Evolutionary conservation across 495 filamentous ascomycete genomes (phyloP).

Genomic region (Aspergillus baeticus): DNA sequence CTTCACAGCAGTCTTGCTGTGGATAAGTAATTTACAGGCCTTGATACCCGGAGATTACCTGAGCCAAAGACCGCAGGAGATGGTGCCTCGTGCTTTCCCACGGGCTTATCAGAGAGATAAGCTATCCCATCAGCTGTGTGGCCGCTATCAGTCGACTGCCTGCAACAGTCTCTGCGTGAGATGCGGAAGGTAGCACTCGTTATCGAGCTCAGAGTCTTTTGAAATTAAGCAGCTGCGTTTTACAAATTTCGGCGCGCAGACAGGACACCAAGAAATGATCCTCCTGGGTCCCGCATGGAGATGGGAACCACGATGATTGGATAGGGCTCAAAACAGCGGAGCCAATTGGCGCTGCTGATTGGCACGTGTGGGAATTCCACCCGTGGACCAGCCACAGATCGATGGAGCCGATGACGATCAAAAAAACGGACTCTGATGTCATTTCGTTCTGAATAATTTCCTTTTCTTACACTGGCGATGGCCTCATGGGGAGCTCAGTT

Average conservation of each 20-base stretch:
- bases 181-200: no score
- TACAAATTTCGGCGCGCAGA: background rate
- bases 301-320: constrained; percentile 26
- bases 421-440: constrained; percentile 16
- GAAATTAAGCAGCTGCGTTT: background rate
- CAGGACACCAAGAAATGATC: constrained; percentile 15
- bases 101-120: background rate
- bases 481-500: background rate
- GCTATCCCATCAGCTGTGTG: background rate
- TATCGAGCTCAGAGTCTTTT: background rate
- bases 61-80: no score
- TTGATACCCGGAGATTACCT: background rate
- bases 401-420: constrained; percentile 44
- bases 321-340: constrained; percentile 21
- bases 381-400: constrained; percentile 36
- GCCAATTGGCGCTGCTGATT: constrained; percentile 17
- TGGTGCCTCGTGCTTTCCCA: background rate
- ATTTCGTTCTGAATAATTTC: constrained; percentile 23
- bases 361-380: constrained; percentile 24
- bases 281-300: constrained; percentile 23
- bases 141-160: no score
- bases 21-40: background rate
- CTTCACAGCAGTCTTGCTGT: background rate
- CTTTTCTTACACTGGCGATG: background rate
- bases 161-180: no score